Conservation (phyloP, 495 filamentous ascomycete species). For the Ramalina peruviana region DNA sequence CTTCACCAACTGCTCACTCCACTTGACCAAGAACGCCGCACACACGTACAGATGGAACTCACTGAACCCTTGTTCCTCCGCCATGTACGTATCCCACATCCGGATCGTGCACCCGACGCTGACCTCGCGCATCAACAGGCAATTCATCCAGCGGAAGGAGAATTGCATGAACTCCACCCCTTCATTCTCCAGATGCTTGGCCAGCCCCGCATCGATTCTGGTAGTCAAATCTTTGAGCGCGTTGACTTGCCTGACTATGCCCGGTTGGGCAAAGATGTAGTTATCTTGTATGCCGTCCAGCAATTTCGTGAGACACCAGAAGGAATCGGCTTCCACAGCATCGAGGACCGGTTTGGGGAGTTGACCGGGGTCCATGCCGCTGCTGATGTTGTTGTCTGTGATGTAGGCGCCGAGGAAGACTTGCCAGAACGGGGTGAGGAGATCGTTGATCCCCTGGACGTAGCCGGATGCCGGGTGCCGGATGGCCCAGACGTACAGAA, state of each 20-base stretch:
- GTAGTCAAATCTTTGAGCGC: constrained; percentile 78
- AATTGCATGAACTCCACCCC: constrained; percentile 98
- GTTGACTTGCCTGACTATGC: constrained; percentile 85
- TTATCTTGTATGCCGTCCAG: constrained; percentile 98
- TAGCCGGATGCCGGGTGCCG: constrained; percentile 94
- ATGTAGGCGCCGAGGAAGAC: constrained; percentile 92
- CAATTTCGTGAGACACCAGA: constrained; percentile 95
- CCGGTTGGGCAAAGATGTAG: constrained; percentile 93
- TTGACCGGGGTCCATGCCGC: constrained; percentile 91
- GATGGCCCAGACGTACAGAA: constrained; percentile 95
- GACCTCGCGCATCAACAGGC: constrained; percentile 91
- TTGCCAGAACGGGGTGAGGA: constrained; percentile 96
- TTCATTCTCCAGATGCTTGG: constrained; percentile 77
- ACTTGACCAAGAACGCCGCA: constrained; percentile 96
- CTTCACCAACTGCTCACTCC: constrained; percentile 85
- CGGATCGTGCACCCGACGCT: constrained; percentile 89
- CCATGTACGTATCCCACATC: constrained; percentile 99
- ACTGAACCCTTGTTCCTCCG: constrained; percentile 96
- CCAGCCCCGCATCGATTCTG: constrained; percentile 71
- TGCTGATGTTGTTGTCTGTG: constrained; percentile 79
- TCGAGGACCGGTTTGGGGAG: constrained; percentile 82
- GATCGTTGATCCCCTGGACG: constrained; percentile 96
- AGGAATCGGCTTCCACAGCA: constrained; percentile 93
- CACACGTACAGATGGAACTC: constrained; percentile 97
- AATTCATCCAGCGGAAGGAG: constrained; percentile 99